Evolutionary conservation across 345 rosid species (phyloP).

Genomic region (Populus alba): DNA sequence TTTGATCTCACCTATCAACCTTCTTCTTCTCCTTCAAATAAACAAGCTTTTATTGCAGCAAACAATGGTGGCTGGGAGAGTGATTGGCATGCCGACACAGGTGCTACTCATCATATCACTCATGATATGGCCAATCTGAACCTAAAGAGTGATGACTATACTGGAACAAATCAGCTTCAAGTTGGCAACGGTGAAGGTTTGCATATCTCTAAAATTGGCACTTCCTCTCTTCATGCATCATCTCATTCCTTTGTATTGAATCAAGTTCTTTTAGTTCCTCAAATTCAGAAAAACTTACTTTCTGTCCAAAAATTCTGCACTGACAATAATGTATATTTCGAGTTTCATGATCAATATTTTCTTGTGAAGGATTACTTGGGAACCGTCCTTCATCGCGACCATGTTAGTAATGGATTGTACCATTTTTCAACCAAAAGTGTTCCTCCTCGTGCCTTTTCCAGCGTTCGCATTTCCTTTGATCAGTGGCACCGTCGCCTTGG

Average conservation of each 20-base stretch:
- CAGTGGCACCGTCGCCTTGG: background rate
- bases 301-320: too few species aligned
- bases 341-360: background rate
- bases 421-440: background rate
- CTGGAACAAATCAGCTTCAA: background rate
- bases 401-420: background rate
- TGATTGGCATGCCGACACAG: accelerated
- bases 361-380: background rate
- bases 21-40: background rate
- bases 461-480: background rate
- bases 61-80: background rate
- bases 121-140: too few species aligned
- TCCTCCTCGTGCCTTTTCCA: background rate
- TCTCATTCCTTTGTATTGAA: background rate
- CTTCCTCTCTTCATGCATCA: background rate
- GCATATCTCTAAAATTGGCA: background rate
- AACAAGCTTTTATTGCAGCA: background rate
- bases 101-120: background rate
- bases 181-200: background rate
- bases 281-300: too few species aligned
- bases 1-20: background rate
- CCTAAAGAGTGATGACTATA: background rate
- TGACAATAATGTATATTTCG: background rate
- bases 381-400: background rate
- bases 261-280: background rate